phyloP scores from a whole-genome alignment of 2,329 filamentous ascomycete species.

The Fragosphaeria purpurea region DNA sequence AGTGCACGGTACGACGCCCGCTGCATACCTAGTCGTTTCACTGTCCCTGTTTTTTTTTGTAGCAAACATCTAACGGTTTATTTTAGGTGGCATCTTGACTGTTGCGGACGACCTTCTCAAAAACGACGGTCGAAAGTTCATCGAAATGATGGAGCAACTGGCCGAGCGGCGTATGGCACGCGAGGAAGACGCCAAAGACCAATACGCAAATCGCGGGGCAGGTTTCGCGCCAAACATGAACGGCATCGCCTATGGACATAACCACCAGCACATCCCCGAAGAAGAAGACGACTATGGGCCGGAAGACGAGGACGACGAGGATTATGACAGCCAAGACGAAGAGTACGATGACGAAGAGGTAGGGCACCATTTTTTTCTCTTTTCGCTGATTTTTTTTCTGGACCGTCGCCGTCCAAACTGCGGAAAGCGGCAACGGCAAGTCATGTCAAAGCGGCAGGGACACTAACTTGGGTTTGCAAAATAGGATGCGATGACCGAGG shows the following conservation, averaged over 20 bases:
- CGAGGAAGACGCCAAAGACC: conserved; percentile 74
- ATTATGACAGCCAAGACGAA: conserved; percentile 54
- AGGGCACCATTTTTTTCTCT: conserved; percentile 14
- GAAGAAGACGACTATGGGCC: conserved; percentile 42
- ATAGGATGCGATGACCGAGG: conserved; percentile 92
- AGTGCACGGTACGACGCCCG: conserved; percentile 58
- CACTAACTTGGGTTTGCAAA: background rate
- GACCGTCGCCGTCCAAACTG: background rate
- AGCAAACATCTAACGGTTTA: background rate
- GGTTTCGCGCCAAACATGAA: conserved; percentile 42
- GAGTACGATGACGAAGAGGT: conserved; percentile 74
- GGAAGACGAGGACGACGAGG: conserved; percentile 45
- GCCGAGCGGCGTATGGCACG: conserved; percentile 95
- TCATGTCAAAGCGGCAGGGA: too few species aligned
- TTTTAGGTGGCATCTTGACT: conserved; percentile 86
- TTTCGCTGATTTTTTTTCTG: background rate
- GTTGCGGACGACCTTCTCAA: conserved; percentile 97
- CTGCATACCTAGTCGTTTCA: background rate
- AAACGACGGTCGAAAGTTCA: conserved; percentile 98
- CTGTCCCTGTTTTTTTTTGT: background rate
- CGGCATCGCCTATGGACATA: conserved; percentile 53
- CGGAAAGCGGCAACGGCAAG: too few species aligned
- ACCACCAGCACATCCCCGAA: conserved; percentile 41
- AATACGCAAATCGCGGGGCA: conserved; percentile 44
- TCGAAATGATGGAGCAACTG: conserved; percentile 99